These are phyloP conservation scores for Sanghuangporus weigelae DNA, from an alignment of 1,284 basidiomycete species.

Conservation along the genomic window DNA sequence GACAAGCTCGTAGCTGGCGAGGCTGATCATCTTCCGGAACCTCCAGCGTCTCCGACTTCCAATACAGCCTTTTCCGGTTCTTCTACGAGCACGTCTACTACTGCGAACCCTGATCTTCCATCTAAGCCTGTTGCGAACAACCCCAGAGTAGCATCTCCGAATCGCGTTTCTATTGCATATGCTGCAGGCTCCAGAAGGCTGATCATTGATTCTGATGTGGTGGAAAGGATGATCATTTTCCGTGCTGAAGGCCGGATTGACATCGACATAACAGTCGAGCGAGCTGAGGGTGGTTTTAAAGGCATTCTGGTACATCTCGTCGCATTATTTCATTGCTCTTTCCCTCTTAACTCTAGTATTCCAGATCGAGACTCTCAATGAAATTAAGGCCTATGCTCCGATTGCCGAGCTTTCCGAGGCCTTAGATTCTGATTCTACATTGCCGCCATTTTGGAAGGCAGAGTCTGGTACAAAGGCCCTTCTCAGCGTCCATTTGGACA, in stretches of 20 bases:
- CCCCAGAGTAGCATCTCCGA: slow-evolving; percentile 53
- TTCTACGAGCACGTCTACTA: slow-evolving; percentile 38
- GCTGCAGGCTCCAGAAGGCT: slow-evolving; percentile 83
- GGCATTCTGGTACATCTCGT: slow-evolving; percentile 59
- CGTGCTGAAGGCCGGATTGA: slow-evolving; percentile 84
- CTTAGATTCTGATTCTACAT: slow-evolving; percentile 46
- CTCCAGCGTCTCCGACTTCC: slow-evolving; percentile 49
- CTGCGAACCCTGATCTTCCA: slow-evolving; percentile 14
- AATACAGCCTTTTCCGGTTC: slow-evolving; percentile 46
- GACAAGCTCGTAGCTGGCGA: slow-evolving; percentile 24
- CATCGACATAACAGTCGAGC: slow-evolving; percentile 59
- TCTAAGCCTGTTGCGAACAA: slow-evolving; percentile 21
- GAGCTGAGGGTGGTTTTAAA: slow-evolving; percentile 52
- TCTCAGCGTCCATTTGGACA: slow-evolving; percentile 73
- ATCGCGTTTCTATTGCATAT: slow-evolving; percentile 91
- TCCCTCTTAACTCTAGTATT: slow-evolving; percentile 17
- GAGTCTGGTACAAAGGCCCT: slow-evolving; percentile 46
- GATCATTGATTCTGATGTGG: slow-evolving; percentile 84
- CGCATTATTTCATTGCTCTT: slow-evolving; percentile 8
- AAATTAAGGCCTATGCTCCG: slow-evolving; percentile 62
- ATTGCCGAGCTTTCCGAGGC: slow-evolving; percentile 44
- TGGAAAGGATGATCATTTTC: slow-evolving; percentile 77
- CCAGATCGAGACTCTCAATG: slow-evolving; percentile 72
- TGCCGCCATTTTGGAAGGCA: slow-evolving; percentile 62
- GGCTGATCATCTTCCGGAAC: slow-evolving; percentile 48